A percentile compares a stretch with the other conserved stretches of the same genome.
Evolutionary conservation across 1,284 basidiomycete genomes (phyloP).

Genomic region (Tremellales sp.): DNA sequence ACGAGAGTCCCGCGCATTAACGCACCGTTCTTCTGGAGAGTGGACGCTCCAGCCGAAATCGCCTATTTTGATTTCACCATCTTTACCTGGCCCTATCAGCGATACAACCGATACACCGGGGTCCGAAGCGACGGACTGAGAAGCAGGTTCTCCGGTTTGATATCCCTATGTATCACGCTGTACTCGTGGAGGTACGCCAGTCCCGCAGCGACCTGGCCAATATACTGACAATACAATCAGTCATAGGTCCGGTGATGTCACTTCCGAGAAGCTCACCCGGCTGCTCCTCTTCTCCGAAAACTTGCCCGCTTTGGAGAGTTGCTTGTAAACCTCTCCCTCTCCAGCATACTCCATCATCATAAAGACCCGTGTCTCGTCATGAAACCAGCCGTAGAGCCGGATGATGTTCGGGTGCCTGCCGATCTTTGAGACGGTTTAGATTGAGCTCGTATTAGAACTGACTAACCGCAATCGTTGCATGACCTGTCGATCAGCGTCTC

Average conservation of each 20-base stretch:
- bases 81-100: constrained; percentile 60
- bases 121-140: constrained; percentile 55
- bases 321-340: constrained; percentile 92
- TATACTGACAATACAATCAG: constrained; percentile 57
- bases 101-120: constrained; percentile 1
- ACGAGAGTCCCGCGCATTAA: constrained; percentile 1
- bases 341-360: constrained; percentile 88
- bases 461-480: constrained; percentile 58
- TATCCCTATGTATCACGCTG: constrained; percentile 98
- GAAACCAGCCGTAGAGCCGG: constrained; percentile 94
- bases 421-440: neutral
- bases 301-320: constrained; percentile 69
- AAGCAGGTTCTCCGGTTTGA: constrained; percentile 96
- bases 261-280: constrained; percentile 41
- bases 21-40: constrained; percentile 61
- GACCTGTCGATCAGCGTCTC: constrained; percentile 58
- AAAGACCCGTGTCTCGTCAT: constrained; percentile 91
- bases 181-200: constrained; percentile 86
- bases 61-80: constrained; percentile 95
- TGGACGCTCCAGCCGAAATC: constrained; percentile 99
- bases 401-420: constrained; percentile 85
- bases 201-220: constrained; percentile 95
- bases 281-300: constrained; percentile 74
- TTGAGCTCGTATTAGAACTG: no score
- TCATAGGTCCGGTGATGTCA: neutral